These are phyloP conservation scores for Plasmodium gallinaceum DNA, from an alignment of 169 alveolate genomes.

Conservation along the genomic window DNA sequence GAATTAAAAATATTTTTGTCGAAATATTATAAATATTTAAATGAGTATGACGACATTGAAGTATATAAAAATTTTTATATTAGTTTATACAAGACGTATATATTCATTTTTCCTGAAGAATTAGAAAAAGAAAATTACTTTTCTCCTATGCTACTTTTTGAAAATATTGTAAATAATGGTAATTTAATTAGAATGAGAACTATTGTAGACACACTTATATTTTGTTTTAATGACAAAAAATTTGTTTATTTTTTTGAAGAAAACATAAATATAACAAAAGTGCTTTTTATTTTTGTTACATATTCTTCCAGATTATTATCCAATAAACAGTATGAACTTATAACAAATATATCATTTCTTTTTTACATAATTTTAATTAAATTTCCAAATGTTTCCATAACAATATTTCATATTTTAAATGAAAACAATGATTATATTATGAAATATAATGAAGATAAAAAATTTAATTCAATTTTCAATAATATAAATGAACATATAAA, in stretches of 20 bases:
- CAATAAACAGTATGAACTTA: slow-evolving; percentile 79
- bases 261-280: slow-evolving; percentile 81
- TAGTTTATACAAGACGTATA: slow-evolving; percentile 71
- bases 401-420: slow-evolving; percentile 77
- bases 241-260: slow-evolving; percentile 81
- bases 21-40: slow-evolving; percentile 74
- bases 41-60: slow-evolving; percentile 77
- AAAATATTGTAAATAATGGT: slow-evolving; percentile 78
- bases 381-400: slow-evolving; percentile 77
- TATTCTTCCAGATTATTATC: slow-evolving; percentile 82
- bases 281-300: slow-evolving; percentile 81
- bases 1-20: slow-evolving; percentile 77
- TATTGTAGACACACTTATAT: slow-evolving; percentile 79
- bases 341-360: slow-evolving; percentile 75
- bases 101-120: slow-evolving; percentile 80
- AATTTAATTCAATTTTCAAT: slow-evolving; percentile 74
- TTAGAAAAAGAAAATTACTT: slow-evolving; percentile 77
- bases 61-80: slow-evolving; percentile 75
- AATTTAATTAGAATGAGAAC: slow-evolving; percentile 80
- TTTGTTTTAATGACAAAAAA: slow-evolving; percentile 82
- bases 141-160: slow-evolving; percentile 83
- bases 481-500: slow-evolving; percentile 77
- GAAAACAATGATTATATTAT: slow-evolving; percentile 78
- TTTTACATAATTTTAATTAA: slow-evolving; percentile 75
- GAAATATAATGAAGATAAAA: slow-evolving; percentile 77